Conservation (phyloP, 2,329 filamentous ascomycete species). For the Atkinsonella hypoxylon region DNA sequence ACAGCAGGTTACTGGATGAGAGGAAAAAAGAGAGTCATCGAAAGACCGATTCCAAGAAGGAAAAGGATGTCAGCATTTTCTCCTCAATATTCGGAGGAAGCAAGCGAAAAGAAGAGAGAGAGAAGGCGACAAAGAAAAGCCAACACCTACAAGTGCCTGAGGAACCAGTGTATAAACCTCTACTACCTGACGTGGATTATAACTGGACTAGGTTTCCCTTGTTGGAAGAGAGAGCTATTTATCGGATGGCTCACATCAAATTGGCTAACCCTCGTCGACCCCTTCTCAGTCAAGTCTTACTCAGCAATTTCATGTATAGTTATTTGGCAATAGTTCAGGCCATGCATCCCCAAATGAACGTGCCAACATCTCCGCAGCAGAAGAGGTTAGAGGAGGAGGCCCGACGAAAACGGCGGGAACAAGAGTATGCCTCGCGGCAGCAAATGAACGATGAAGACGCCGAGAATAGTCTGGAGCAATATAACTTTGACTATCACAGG, state of each 20-base stretch:
- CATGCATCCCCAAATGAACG: conserved; percentile 93
- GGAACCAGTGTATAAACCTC: conserved; percentile 57
- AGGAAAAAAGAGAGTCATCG: conserved; percentile 68
- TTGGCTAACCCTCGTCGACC: conserved; percentile 91
- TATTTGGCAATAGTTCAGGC: conserved; percentile 97
- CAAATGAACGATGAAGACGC: conserved; percentile 33
- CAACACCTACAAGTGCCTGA: conserved; percentile 68
- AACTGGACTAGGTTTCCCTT: conserved; percentile 94
- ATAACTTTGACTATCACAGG: conserved; percentile 41
- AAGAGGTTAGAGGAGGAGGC: conserved; percentile 46
- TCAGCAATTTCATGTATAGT: conserved; percentile 99
- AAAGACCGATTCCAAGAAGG: conserved; percentile 72
- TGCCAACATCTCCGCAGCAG: conserved; percentile 72
- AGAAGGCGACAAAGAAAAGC: conserved; percentile 61
- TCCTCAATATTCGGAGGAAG: conserved; percentile 84
- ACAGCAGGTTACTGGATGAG: conserved; percentile 65
- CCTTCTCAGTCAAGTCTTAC: conserved; percentile 83
- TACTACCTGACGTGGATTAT: conserved; percentile 85
- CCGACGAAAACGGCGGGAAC: conserved; percentile 35
- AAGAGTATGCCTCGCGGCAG: conserved; percentile 36
- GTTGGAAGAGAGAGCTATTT: conserved; percentile 90
- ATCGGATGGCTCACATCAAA: conserved; percentile 98
- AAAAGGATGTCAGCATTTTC: conserved; percentile 88
- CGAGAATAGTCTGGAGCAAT: conserved; percentile 36
- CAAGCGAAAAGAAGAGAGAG: conserved; percentile 76